Evolutionary conservation across 148 eudicot species (phyloP).

Genomic region (Rhododendron griersonianum): DNA sequence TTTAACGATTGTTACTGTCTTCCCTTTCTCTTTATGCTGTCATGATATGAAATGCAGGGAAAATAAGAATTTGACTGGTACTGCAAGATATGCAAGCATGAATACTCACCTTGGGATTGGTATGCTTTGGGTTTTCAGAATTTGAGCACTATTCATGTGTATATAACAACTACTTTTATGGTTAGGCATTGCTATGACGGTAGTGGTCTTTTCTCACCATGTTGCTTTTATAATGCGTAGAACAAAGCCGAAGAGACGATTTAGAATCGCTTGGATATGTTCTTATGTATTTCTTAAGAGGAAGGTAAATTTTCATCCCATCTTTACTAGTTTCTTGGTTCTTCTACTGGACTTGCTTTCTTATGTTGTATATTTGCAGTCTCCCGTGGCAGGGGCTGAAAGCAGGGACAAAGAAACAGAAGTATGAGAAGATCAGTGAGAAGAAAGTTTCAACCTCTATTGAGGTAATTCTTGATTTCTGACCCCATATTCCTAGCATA

Average conservation of each 20-base stretch:
- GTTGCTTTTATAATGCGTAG: constrained; percentile 25
- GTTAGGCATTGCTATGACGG: not conserved
- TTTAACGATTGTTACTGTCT: not conserved
- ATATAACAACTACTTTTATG: not conserved
- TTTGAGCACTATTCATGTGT: not conserved
- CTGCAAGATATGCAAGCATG: constrained; percentile 89
- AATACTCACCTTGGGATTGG: constrained; percentile 88
- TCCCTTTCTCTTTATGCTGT: not conserved
- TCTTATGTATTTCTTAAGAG: constrained; percentile 82
- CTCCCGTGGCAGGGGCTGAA: constrained; percentile 96
- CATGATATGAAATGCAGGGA: constrained; percentile 41
- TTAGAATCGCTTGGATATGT: constrained; percentile 84
- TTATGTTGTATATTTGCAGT: constrained; percentile 34
- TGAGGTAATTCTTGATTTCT: constrained; percentile 42
- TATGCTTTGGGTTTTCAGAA: constrained; percentile 18
- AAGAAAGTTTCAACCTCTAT: constrained; percentile 83
- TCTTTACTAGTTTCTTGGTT: not conserved
- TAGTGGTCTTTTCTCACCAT: constrained; percentile 14
- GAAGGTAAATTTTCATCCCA: constrained; percentile 46
- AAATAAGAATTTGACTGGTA: constrained; percentile 84
- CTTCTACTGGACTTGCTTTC: constrained; percentile 11
- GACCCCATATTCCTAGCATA: not conserved
- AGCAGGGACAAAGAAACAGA: constrained; percentile 86
- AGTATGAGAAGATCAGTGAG: constrained; percentile 86
- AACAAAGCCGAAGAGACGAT: constrained; percentile 92